Evolutionary conservation across 352 stramenopile genomes (phyloP), one percentile per base, ranked within the genome.

Genomic region (Phytopythium ostracodes): DNA sequence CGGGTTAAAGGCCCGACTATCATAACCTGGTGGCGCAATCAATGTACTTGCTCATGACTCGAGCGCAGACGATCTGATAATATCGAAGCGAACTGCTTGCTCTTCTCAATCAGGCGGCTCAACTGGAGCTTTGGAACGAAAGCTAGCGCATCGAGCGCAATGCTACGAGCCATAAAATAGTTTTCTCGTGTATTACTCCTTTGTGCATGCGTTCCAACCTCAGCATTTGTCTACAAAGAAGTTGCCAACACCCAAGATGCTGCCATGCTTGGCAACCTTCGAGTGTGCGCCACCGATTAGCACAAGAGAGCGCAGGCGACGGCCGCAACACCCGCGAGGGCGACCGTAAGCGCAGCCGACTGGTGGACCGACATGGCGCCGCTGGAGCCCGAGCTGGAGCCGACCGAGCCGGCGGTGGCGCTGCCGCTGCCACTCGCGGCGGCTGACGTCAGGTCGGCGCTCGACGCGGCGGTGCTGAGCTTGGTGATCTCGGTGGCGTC

Each of bases 401-500:
- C 27, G 46, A 35, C 31, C 36, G 54, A 59, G 33, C 70, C 71
- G 50, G 64, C 58, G 35, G 59, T 52, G 17, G 64, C 38, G 27
- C 54, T 59, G 49, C 57, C 69, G 27, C 57, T 67, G 35, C 44
- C 75, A 14, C 63, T 71, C 27, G 46, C 59, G 22, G 52, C 74
- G 6, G 67, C 64, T 5, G 65, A 33, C 17, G 58, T 58, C 18
- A 70, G 49, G 22, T 76, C 60, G 31, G 71, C 62, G 24, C 55
- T 53, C 53, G 68, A 64, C 5, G 80, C 81, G 12, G 72, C 73
- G 2, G 77, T 59, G 25, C 80, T 89, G 29, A 88, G 65, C 59
- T 33, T 60, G 9, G 76, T 84, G 64, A 92, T 82, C 62, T 83
- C 76, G 55, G 65, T 71, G 3, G 79, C 75, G 56, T 92, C 83